A percentile compares a stretch with the other conserved stretches of the same genome.
Conservation (phyloP, 2,329 filamentous ascomycete genomes). For the Grosmannia clavigera region DNA sequence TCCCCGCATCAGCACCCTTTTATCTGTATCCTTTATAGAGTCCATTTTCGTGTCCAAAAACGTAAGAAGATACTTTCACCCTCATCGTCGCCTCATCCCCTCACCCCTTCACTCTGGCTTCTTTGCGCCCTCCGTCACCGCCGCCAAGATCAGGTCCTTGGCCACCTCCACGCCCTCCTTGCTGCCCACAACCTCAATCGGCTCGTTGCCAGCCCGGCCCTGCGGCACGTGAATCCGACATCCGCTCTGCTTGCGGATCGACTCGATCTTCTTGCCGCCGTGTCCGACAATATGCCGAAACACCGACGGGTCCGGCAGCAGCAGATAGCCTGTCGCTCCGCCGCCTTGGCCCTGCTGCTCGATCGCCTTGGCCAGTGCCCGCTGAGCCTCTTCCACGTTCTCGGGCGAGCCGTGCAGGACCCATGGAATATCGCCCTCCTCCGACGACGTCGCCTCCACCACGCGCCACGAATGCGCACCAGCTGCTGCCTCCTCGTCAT, state of each 20-base stretch:
- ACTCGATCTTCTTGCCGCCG: constrained; percentile 82
- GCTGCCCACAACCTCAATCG: constrained; percentile 78
- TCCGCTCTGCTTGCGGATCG: constrained; percentile 81
- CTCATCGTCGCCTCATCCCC: not conserved
- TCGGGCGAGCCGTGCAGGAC: constrained; percentile 69
- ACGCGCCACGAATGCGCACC: constrained; percentile 76
- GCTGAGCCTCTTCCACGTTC: constrained; percentile 69
- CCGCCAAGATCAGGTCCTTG: constrained; percentile 76
- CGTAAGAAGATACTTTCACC: not conserved
- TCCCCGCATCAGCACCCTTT: not conserved
- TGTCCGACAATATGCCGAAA: constrained; percentile 87
- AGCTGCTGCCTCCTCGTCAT: constrained; percentile 53
- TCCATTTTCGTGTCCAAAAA: constrained; percentile 2
- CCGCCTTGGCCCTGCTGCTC: constrained; percentile 60
- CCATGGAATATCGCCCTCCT: constrained; percentile 71
- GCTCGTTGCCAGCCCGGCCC: constrained; percentile 44
- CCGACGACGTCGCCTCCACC: constrained; percentile 43
- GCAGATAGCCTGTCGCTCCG: constrained; percentile 69
- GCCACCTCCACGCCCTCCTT: constrained; percentile 75
- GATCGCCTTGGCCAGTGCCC: constrained; percentile 56
- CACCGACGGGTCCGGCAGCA: constrained; percentile 76
- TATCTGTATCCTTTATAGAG: not conserved
- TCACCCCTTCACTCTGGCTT: constrained; percentile 1
- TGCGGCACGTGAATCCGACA: constrained; percentile 93
- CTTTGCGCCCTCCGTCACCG: constrained; percentile 49